Evolutionary conservation across 306 rosid species (phyloP), one percentile per base, ranked within the genome.

Genomic region (Malus fusca): DNA sequence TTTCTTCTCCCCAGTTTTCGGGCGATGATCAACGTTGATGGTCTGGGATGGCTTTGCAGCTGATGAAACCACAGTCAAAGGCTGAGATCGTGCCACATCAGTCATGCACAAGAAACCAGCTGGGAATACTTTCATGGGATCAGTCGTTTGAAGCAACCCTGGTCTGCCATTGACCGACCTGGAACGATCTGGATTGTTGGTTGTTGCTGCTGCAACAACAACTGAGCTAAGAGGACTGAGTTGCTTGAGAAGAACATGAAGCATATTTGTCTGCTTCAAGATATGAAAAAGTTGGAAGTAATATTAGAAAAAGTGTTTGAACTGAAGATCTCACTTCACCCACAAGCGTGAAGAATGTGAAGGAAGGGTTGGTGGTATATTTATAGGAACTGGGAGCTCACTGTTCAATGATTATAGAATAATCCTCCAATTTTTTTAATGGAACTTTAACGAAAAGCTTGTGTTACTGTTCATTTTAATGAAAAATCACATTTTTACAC

Each of bases 61-160:
- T n/a, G 72, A 67, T 44, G 68, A 37, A 42, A 53, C 67, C 48
- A 79, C 58, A 14, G 76, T 66, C 74, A 79, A 68, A 55, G 79
- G 82, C 28, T 14, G 78, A 77, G 81, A 77, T 67, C 75, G 21
- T 53, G 58, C 15, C 51, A 25, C 52, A 43, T 26, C 59, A 52
- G 68, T 15, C 23, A 44, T 4, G 58, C 26, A 23, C 52, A 66
- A 11, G 22, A 55, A 18, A 23, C 74, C 74, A 10, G 33, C 68
- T 17, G 68, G 66, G 66, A 61, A 15, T 14, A 26, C 9, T 26
- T 26, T 61, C 66, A 14, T 26, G 3, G n/a, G 25, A 22, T 4
- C 4, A 25, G 75, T 33, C 9, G 33, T 15, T 5, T 17, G 55
- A 19, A 35, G 11, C 30, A 37, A 42, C 46, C 28, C n/a, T 52